Evolutionary conservation across 345 rosid genomes (phyloP).

Genomic region (Cardamine occulta): DNA sequence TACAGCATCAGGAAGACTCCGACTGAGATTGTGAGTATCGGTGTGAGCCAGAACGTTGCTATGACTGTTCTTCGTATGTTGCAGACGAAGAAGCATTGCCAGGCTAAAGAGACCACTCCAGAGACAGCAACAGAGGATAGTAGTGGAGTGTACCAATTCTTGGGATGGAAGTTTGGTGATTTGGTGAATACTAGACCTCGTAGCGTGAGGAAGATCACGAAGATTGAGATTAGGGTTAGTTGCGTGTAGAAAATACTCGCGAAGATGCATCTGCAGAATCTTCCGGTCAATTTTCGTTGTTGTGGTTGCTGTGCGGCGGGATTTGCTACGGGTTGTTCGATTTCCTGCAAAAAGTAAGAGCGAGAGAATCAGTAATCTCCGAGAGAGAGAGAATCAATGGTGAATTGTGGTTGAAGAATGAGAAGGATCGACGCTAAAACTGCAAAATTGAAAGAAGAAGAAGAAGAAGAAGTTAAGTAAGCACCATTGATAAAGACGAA

Average conservation of each 20-base stretch:
- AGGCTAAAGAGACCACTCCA: slow-evolving; percentile 54
- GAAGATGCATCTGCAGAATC: slow-evolving; percentile 53
- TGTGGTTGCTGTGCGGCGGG: slow-evolving; percentile 22
- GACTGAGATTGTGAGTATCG: slow-evolving; percentile 53
- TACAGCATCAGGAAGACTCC: slow-evolving; percentile 50
- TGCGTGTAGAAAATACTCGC: slow-evolving; percentile 60
- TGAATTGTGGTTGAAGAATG: slow-evolving; percentile 10
- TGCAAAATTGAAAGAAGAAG: background rate
- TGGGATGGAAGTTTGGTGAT: slow-evolving; percentile 61
- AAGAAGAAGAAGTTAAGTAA: slow-evolving; percentile 14
- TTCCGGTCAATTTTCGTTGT: slow-evolving; percentile 45
- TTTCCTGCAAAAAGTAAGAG: slow-evolving; percentile 23
- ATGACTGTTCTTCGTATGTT: slow-evolving; percentile 55
- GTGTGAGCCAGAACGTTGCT: slow-evolving; percentile 62
- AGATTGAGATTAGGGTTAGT: slow-evolving; percentile 49
- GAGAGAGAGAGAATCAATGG: background rate
- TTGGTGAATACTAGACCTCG: slow-evolving; percentile 55
- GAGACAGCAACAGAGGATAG: slow-evolving; percentile 57
- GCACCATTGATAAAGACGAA: slow-evolving; percentile 32
- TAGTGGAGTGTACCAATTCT: slow-evolving; percentile 78
- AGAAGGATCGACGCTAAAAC: slow-evolving; percentile 13
- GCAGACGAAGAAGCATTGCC: slow-evolving; percentile 53
- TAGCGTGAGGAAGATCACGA: slow-evolving; percentile 56
- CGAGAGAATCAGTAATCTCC: slow-evolving; percentile 8
- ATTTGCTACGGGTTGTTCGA: slow-evolving; percentile 20